These are phyloP conservation scores for Meyerozyma smithsonii DNA, from an alignment of 1,139 yeast genomes.

Conservation along the genomic window DNA sequence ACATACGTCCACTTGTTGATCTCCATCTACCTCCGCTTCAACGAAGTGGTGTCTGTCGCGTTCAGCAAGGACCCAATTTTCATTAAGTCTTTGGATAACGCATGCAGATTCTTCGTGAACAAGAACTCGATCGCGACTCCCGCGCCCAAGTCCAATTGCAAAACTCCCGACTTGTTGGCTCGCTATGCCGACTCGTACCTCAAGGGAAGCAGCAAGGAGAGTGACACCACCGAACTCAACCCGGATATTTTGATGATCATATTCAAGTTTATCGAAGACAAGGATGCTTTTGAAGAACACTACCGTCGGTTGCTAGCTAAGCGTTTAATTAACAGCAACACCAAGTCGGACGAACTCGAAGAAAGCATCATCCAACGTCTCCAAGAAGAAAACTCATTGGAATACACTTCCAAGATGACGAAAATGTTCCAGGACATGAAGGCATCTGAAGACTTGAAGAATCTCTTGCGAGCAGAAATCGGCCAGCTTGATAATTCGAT, in stretches of 20 bases:
- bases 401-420: slow-evolving; percentile 89
- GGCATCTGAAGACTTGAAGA: slow-evolving; percentile 75
- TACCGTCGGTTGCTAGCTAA: slow-evolving; percentile 87
- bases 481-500: slow-evolving; percentile 30
- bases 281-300: slow-evolving; percentile 90
- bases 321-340: slow-evolving; percentile 79
- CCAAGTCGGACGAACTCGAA: slow-evolving; percentile 82
- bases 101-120: slow-evolving; percentile 83
- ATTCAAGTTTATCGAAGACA: slow-evolving; percentile 86
- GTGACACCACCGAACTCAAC: slow-evolving; percentile 69
- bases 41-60: slow-evolving; percentile 61
- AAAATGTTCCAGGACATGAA: slow-evolving; percentile 96
- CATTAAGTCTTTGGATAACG: slow-evolving; percentile 84
- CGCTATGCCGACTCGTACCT: slow-evolving; percentile 81
- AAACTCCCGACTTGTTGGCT: slow-evolving; percentile 89
- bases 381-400: slow-evolving; percentile 87
- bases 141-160: slow-evolving; percentile 40
- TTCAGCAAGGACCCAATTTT: slow-evolving; percentile 75
- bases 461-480: slow-evolving; percentile 53
- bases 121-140: slow-evolving; percentile 77
- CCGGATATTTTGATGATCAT: slow-evolving; percentile 81
- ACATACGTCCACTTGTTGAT: slow-evolving; percentile 75
- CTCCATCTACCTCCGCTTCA: slow-evolving; percentile 62
- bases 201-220: slow-evolving; percentile 68
- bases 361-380: slow-evolving; percentile 80